Evolutionary conservation across 2,329 filamentous ascomycete genomes (phyloP).

Genomic region (Cryphonectria radicalis): DNA sequence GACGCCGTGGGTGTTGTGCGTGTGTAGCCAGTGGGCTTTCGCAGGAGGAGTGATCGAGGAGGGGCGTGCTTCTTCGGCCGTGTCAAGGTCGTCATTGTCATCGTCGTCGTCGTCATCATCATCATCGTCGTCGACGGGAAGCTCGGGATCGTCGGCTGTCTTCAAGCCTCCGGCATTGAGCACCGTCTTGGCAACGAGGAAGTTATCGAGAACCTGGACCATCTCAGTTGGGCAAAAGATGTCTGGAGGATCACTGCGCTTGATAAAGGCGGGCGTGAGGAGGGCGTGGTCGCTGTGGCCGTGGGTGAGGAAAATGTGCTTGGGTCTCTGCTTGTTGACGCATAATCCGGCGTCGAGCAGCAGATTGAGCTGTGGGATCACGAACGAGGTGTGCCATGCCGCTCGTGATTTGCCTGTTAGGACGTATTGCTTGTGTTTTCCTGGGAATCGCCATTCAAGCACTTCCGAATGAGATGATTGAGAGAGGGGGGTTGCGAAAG

Average conservation of each 20-base stretch:
- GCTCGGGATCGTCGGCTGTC: constrained; percentile 31
- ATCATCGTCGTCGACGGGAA: constrained; percentile 29
- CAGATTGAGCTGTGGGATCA: constrained; percentile 54
- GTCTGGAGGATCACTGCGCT: constrained; percentile 50
- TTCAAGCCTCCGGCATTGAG: constrained; percentile 48
- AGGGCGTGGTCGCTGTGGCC: constrained; percentile 54
- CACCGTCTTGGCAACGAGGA: constrained; percentile 45
- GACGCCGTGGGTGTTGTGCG: constrained; percentile 47
- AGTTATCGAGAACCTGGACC: constrained; percentile 44
- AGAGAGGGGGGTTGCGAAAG: constrained; percentile 49
- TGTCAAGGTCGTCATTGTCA: constrained; percentile 28
- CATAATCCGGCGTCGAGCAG: constrained; percentile 53
- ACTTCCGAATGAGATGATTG: constrained; percentile 49
- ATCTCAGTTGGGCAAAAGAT: constrained; percentile 50
- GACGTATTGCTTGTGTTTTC: constrained; percentile 46
- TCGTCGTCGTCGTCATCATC: constrained; percentile 29
- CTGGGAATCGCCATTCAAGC: constrained; percentile 51
- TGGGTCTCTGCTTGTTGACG: constrained; percentile 51
- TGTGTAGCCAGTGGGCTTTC: constrained; percentile 37
- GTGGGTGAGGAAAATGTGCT: constrained; percentile 55
- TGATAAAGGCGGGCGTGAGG: constrained; percentile 48
- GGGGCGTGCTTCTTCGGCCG: constrained; percentile 8
- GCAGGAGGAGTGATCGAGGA: not conserved
- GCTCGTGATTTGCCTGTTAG: constrained; percentile 53
- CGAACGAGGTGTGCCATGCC: constrained; percentile 56